Conservation (phyloP, 73 alveolate species). For the Paramecium bursaria region DNA sequence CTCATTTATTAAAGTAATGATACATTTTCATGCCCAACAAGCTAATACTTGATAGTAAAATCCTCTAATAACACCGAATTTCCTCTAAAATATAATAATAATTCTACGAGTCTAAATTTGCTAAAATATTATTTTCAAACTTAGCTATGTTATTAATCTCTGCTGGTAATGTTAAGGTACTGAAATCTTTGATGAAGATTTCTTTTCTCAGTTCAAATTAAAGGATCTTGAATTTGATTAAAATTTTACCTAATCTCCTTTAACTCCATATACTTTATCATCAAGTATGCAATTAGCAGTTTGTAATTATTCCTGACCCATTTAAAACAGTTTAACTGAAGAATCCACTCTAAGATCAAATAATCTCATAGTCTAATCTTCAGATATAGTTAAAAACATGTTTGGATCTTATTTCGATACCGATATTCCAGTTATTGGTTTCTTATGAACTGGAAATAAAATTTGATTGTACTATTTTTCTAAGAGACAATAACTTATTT, state of each 20-base stretch:
- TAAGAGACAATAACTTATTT: too few relatives aligned
- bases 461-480: conserved; percentile 27
- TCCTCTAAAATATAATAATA: conserved; percentile 14
- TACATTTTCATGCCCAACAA: conserved; percentile 42
- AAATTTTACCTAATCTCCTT: conserved; percentile 9
- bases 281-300: conserved; percentile 44
- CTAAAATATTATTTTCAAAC: conserved; percentile 7
- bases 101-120: conserved; percentile 33
- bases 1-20: neutral
- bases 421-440: conserved; percentile 49
- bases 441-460: conserved; percentile 42
- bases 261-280: conserved; percentile 24
- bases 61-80: conserved; percentile 9
- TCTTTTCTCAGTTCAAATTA: conserved; percentile 29
- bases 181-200: conserved; percentile 10
- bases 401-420: conserved; percentile 22
- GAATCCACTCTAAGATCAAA: conserved; percentile 50
- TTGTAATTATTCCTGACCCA: conserved; percentile 2
- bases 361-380: conserved; percentile 56
- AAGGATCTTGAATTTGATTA: neutral
- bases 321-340: conserved; percentile 39
- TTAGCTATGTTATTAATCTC: too few relatives aligned
- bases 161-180: too few relatives aligned
- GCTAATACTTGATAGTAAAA: too few relatives aligned
- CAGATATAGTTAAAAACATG: conserved; percentile 49